Base-by-base conservation (phyloP, 1,139 yeast genomes). In the Magnusiomyces suaveolens region DNA sequence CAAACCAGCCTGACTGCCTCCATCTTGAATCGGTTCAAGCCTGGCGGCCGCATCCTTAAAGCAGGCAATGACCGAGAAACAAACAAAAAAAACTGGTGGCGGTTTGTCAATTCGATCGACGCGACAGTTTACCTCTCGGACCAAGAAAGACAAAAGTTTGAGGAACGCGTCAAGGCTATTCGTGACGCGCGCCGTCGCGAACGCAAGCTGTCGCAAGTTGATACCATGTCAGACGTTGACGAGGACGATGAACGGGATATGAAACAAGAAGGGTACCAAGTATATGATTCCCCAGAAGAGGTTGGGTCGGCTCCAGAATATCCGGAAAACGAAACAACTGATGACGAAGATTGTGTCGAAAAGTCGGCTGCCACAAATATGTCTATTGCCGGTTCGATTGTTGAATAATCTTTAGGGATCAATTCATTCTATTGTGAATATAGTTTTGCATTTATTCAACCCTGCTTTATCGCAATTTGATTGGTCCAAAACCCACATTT, bases 21-120 rank as follows among this genome's bases (percentile, higher is more conserved):
- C 8, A 21, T 21, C 26, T 3, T 43, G 25, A 38, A 38, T 26
- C 8, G 23, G 12, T 43, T 43, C 46, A 43, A 38, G 18, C 18
- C 46, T 18, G 46, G 46, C 46, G 49, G 49, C 38, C 38, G 39
- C 4, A 46, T 46, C 29, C 39, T 46, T n/a, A 18, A 23, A 10
- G 49, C 39, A 2, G n/a, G 18, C 21, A 18, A n/a, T 8, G 49
- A 46, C 49, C 16, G 16, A 18, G 21, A 18, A 4, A 29, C 38
- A 2, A 46, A n/a, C 41, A 46, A 46, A 21, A 46, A 46, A 26
- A 32, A 32, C 38, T 46, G 49, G 49, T 46, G 49, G 49, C 18
- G 21, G 6, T 29, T 46, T 26, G 49, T 46, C 36, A 46, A 46
- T n/a, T 20, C 14, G 12, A 21, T 46, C 24, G 49, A 46, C 43